Evolutionary conservation across 2,329 filamentous ascomycete genomes (phyloP).

Genomic region (Ilyonectria destructans): DNA sequence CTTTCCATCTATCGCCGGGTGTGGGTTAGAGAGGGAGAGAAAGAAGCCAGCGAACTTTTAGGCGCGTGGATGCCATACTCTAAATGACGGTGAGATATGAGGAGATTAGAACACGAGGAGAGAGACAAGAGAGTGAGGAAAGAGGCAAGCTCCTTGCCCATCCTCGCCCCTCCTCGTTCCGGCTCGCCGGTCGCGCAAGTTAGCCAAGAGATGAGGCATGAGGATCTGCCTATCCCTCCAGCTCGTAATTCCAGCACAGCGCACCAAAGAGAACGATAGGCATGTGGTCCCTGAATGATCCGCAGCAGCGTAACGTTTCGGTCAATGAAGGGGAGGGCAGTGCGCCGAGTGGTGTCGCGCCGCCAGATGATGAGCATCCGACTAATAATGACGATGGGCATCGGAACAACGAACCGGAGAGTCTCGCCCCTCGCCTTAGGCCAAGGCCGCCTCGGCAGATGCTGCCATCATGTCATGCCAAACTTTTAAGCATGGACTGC

Average conservation of each 20-base stretch:
- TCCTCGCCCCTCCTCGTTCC: slow-evolving; percentile 9
- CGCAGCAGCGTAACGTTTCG: slow-evolving; percentile 26
- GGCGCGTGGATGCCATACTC: slow-evolving; percentile 22
- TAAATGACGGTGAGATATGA: slow-evolving; percentile 28
- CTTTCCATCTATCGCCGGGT: slow-evolving; percentile 22
- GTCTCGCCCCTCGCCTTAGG: slow-evolving; percentile 15
- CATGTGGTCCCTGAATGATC: slow-evolving; percentile 28
- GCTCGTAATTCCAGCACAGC: slow-evolving; percentile 5
- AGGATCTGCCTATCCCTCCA: slow-evolving; percentile 30
- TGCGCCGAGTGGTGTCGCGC: slow-evolving; percentile 21
- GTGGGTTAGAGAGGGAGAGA: slow-evolving; percentile 32
- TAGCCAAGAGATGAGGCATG: slow-evolving; percentile 20
- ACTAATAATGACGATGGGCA: slow-evolving; percentile 47
- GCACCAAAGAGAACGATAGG: slow-evolving; percentile 25
- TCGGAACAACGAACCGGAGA: slow-evolving; percentile 18
- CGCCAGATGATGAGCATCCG: slow-evolving; percentile 46
- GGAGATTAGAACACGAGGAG: slow-evolving; percentile 23
- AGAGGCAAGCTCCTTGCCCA: slow-evolving; percentile 9
- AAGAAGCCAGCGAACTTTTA: slow-evolving; percentile 18
- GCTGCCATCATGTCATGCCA: slow-evolving; percentile 18
- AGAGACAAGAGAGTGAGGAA: slow-evolving; percentile 23
- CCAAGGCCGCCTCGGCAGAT: slow-evolving; percentile 18
- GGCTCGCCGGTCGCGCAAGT: slow-evolving; percentile 17
- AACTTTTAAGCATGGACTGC: slow-evolving; percentile 32
- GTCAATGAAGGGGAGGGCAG: slow-evolving; percentile 13